Evolutionary conservation across 2,329 filamentous ascomycete species (phyloP).

Genomic region (Epicoccum sorghinum): DNA sequence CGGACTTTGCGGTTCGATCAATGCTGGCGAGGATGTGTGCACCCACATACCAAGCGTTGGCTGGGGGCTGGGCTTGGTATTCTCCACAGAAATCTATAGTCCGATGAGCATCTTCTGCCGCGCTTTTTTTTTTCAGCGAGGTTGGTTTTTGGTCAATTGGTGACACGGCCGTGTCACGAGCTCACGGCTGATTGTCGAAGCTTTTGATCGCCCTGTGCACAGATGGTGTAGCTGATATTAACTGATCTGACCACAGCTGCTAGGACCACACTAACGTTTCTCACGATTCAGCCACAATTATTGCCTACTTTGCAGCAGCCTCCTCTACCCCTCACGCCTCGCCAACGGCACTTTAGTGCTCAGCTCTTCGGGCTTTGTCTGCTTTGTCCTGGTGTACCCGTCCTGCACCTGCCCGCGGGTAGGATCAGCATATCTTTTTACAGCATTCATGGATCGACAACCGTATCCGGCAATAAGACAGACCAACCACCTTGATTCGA

Average conservation of each 20-base stretch:
- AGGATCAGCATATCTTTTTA: neutral
- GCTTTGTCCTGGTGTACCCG: no score
- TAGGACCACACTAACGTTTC: neutral
- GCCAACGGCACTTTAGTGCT: neutral
- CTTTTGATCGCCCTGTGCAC: constrained; percentile 14
- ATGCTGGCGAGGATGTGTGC: neutral
- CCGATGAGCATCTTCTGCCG: constrained; percentile 2
- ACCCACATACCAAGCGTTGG: constrained; percentile 1
- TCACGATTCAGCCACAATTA: neutral
- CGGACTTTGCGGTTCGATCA: neutral
- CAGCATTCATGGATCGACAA: neutral
- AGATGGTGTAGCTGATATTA: neutral
- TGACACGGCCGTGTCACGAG: constrained; percentile 5
- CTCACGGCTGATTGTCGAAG: constrained; percentile 4
- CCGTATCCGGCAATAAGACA: neutral
- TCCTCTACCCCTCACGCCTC: neutral
- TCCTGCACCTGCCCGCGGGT: no score
- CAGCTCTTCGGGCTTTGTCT: neutral
- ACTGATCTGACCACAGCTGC: neutral
- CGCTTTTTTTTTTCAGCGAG: neutral
- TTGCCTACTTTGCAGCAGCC: neutral
- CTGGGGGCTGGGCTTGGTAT: constrained; percentile 11
- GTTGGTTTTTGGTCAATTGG: neutral
- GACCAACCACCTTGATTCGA: neutral
- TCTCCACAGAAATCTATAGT: constrained; percentile 10